Evolutionary conservation across 352 stramenopile genomes (phyloP).

Genomic region (Blastocystis sp.): DNA sequence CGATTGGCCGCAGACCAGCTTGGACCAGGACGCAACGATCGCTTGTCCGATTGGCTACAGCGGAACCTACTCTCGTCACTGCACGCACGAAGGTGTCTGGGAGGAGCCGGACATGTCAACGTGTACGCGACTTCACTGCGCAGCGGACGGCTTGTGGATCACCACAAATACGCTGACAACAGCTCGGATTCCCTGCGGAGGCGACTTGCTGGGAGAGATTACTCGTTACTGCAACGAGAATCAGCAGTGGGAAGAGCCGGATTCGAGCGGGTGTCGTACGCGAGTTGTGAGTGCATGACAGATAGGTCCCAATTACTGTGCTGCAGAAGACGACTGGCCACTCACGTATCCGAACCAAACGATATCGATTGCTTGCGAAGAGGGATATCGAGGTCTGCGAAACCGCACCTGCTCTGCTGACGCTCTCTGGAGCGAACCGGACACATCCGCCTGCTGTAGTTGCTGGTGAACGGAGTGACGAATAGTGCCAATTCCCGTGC

Average conservation of each 20-base stretch:
- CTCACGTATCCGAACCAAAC: constrained; percentile 10
- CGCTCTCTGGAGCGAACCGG: background rate
- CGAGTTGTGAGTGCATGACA: background rate
- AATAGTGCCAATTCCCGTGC: background rate
- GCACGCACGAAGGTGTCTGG: background rate
- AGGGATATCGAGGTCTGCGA: constrained; percentile 4
- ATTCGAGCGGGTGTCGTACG: background rate
- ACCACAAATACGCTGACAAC: constrained; percentile 52
- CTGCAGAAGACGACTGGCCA: background rate
- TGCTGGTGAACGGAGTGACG: background rate
- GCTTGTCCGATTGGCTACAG: constrained; percentile 18
- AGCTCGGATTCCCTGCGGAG: constrained; percentile 4
- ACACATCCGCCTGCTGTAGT: constrained; percentile 8
- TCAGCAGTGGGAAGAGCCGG: constrained; percentile 3
- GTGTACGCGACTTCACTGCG: constrained; percentile 24
- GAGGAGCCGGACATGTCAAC: constrained; percentile 22
- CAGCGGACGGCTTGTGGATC: background rate
- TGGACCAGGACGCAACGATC: background rate
- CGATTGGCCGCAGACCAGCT: background rate
- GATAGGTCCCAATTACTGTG: constrained; percentile 50
- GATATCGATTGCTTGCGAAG: background rate
- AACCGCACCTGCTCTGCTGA: constrained; percentile 8
- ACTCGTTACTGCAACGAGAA: constrained; percentile 38
- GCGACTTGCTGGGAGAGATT: constrained; percentile 22
- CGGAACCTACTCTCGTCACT: constrained; percentile 2